Conservation (phyloP, 2,329 filamentous ascomycete species). For the Hirsutella rhossiliensis region DNA sequence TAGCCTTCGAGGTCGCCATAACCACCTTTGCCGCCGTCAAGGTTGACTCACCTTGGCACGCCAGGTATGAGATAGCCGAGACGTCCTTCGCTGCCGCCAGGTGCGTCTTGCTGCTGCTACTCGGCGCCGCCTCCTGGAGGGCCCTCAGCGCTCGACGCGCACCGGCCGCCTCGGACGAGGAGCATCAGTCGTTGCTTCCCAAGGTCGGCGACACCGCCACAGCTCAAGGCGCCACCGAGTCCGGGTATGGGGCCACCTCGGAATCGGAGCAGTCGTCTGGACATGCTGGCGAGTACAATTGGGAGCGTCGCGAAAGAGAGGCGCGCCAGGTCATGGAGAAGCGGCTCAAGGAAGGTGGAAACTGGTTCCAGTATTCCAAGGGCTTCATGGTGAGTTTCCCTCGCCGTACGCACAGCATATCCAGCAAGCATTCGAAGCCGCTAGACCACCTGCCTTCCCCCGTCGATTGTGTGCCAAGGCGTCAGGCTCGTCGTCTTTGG, state of each 20-base stretch:
- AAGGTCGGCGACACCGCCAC: constrained; percentile 9
- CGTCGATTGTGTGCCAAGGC: too few relatives aligned
- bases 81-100: constrained; percentile 8
- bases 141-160: constrained; percentile 13
- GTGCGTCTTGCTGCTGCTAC: constrained; percentile 14
- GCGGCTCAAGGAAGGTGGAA: constrained; percentile 60
- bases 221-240: constrained; percentile 9
- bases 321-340: constrained; percentile 50
- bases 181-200: constrained; percentile 45
- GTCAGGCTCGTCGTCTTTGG: neutral
- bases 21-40: constrained; percentile 14
- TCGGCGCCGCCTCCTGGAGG: constrained; percentile 14
- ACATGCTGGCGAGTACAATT: constrained; percentile 37
- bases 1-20: constrained; percentile 41
- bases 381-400: constrained; percentile 46
- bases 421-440: neutral
- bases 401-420: neutral
- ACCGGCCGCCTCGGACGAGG: constrained; percentile 32
- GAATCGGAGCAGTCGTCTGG: constrained; percentile 23
- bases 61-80: constrained; percentile 12
- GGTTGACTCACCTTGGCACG: constrained; percentile 1
- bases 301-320: constrained; percentile 38
- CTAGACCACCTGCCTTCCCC: neutral
- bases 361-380: constrained; percentile 66
- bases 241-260: constrained; percentile 31